These are phyloP conservation scores for Ogataea degrootiae DNA, from an alignment of 805 yeast genomes.

Conservation along the genomic window DNA sequence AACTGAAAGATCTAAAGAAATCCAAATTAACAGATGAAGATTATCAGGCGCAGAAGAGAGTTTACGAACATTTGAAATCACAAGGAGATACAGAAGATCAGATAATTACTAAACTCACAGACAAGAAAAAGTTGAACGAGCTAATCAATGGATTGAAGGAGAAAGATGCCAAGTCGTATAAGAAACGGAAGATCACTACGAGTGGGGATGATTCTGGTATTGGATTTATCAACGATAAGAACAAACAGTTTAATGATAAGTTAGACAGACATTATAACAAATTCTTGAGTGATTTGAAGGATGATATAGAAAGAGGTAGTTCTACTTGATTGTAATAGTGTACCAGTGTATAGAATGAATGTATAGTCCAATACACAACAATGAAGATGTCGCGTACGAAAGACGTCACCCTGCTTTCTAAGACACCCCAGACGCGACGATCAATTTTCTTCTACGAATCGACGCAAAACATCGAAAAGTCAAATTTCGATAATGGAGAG, in stretches of 20 bases:
- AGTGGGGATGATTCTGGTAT: conserved; percentile 31
- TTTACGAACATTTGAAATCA: conserved; percentile 16
- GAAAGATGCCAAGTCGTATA: conserved; percentile 33
- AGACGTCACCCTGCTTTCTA: no score
- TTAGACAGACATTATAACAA: conserved; percentile 53
- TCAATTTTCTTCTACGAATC: no score
- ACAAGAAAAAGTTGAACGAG: conserved; percentile 26
- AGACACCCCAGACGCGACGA: no score
- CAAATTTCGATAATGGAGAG: no score
- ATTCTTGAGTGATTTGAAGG: conserved; percentile 17
- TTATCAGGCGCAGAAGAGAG: conserved; percentile 36
- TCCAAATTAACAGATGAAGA: conserved; percentile 27
- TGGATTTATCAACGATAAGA: conserved; percentile 62
- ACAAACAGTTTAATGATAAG: conserved; percentile 69
- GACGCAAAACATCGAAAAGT: no score
- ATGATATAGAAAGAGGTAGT: conserved; percentile 21
- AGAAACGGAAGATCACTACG: conserved; percentile 29
- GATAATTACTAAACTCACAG: conserved; percentile 30
- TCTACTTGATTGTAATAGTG: conserved; percentile 2
- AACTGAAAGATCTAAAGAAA: conserved; percentile 34
- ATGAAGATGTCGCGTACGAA: no score
- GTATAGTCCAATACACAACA: no score
- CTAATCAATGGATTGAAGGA: conserved; percentile 32
- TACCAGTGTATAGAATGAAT: no score
- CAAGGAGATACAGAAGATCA: conserved; percentile 23